Percentiles rank a stretch among this genome's conserved stretches.
These are phyloP conservation scores for Sphagnurus paluster DNA, from an alignment of 1,284 basidiomycete species.

Conservation along the genomic window DNA sequence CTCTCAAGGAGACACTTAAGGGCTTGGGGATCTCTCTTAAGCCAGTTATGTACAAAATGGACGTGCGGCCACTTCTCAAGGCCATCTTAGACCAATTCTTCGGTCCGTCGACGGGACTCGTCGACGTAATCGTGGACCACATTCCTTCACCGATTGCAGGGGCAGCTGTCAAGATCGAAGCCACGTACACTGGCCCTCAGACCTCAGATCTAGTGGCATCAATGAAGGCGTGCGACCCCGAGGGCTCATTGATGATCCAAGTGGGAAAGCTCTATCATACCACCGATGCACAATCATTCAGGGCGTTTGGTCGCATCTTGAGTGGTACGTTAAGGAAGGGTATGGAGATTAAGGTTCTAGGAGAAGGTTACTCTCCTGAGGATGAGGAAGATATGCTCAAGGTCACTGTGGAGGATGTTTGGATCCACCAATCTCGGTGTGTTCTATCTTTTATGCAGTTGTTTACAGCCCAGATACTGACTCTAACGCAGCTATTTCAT, in stretches of 20 bases:
- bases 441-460: constrained; percentile 14
- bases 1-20: constrained; percentile 80
- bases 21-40: constrained; percentile 86
- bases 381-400: constrained; percentile 98
- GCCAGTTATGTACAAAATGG: constrained; percentile 97
- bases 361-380: constrained; percentile 95
- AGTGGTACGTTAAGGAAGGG: constrained; percentile 89
- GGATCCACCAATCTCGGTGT: constrained; percentile 88
- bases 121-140: constrained; percentile 90
- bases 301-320: constrained; percentile 93
- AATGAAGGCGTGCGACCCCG: constrained; percentile 83
- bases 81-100: constrained; percentile 96
- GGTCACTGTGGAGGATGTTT: constrained; percentile 83
- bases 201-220: constrained; percentile 74
- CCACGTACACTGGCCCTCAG: constrained; percentile 86
- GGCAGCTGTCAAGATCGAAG: constrained; percentile 75
- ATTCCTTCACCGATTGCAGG: constrained; percentile 83
- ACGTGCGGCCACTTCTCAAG: constrained; percentile 92
- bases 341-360: constrained; percentile 90
- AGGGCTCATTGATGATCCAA: constrained; percentile 91
- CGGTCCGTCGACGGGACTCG: constrained; percentile 83
- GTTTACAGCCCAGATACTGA: constrained; percentile 12
- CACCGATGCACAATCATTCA: constrained; percentile 92
- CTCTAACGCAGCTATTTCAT: constrained; percentile 76
- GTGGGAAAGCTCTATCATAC: constrained; percentile 95